Conservation (phyloP, 495 filamentous ascomycete genomes). For the Lindgomyces ingoldianus region DNA sequence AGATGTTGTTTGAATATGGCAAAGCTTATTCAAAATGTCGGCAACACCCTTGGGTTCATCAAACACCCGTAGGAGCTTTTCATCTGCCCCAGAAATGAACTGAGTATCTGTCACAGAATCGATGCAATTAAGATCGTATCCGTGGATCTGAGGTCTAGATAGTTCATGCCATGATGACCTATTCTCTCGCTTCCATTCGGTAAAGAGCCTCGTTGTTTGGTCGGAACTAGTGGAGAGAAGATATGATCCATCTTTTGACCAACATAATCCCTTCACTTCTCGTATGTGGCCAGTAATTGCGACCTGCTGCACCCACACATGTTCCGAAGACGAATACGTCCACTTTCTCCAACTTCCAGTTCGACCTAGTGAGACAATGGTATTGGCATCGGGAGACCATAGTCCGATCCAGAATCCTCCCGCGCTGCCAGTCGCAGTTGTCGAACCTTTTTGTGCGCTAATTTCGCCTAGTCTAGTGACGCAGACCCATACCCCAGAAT, state of each 20-base stretch:
- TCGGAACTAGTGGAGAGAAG: conserved; percentile 86
- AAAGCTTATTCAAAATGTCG: conserved; percentile 66
- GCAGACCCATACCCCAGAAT: conserved; percentile 88
- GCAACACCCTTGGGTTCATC: conserved; percentile 85
- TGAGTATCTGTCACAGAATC: conserved; percentile 66
- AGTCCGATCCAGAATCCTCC: conserved; percentile 96
- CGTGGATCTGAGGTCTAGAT: conserved; percentile 93
- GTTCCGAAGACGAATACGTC: conserved; percentile 56
- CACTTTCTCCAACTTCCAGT: conserved; percentile 94
- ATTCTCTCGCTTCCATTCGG: conserved; percentile 68
- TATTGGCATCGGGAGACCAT: conserved; percentile 78
- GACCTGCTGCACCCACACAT: conserved; percentile 71
- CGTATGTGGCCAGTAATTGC: conserved; percentile 84
- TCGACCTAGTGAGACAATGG: conserved; percentile 77
- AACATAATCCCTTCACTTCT: conserved; percentile 74
- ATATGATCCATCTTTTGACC: conserved; percentile 81
- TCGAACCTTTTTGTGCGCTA: conserved; percentile 88
- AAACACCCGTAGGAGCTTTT: conserved; percentile 95
- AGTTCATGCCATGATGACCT: conserved; percentile 86
- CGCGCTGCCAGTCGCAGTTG: conserved; percentile 90
- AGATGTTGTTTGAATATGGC: conserved; percentile 53
- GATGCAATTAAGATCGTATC: conserved; percentile 96
- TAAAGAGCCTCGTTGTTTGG: conserved; percentile 91
- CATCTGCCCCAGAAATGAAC: conserved; percentile 95
- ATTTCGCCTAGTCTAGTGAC: conserved; percentile 85